phyloP scores from a whole-genome alignment of 2,329 filamentous ascomycete genomes.

The Apiospora hydei region DNA sequence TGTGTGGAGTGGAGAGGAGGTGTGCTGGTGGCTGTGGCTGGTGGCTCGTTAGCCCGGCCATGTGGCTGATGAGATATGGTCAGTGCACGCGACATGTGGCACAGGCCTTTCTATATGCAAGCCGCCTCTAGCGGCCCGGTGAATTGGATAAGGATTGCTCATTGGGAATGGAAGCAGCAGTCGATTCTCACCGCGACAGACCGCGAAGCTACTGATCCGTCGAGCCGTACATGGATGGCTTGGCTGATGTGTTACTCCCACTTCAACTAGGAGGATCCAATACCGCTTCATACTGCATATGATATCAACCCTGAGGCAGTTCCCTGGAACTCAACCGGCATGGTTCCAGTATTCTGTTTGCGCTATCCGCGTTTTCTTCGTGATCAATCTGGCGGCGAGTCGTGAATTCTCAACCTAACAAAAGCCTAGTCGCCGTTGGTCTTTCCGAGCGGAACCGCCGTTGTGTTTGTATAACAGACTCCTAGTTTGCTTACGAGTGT shows the following conservation, averaged over 20 bases:
- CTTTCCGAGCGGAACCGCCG: conserved; percentile 4
- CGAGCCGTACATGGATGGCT: too few relatives aligned
- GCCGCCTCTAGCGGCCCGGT: not conserved
- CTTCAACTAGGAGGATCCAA: not conserved
- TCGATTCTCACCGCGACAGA: not conserved
- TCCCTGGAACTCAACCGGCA: not conserved
- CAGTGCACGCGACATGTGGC: not conserved
- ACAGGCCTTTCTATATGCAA: not conserved
- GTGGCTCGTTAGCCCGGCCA: conserved; percentile 1
- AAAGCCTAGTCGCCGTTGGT: not conserved
- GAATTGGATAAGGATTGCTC: not conserved
- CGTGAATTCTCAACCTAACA: not conserved
- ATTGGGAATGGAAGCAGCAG: not conserved
- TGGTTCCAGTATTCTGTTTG: not conserved
- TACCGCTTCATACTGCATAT: not conserved
- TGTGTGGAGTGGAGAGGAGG: conserved; percentile 23
- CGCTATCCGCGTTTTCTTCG: not conserved
- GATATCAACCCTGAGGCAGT: not conserved
- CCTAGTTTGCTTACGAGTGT: not conserved
- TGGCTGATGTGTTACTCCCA: not conserved
- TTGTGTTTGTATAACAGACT: conserved; percentile 1
- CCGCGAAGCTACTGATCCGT: not conserved
- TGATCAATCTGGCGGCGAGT: not conserved
- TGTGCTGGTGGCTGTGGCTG: not conserved
- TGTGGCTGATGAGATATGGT: not conserved